phyloP scores from a whole-genome alignment of 805 yeast genomes.

The Barnettozyma salicaria region DNA sequence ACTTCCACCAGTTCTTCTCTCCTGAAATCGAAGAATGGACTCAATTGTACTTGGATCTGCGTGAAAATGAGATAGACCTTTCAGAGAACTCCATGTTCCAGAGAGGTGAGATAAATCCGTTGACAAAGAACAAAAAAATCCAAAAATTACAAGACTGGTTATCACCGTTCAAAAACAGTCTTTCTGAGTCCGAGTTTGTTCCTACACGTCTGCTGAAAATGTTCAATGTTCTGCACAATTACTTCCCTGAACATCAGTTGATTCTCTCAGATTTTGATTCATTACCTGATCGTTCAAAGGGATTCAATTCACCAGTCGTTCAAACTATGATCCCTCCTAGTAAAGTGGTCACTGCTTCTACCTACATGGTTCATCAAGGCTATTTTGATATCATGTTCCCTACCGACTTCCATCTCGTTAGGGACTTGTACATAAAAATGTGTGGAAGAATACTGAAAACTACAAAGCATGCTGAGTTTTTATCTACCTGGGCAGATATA shows the following conservation, averaged over 20 bases:
- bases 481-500: conserved; percentile 65
- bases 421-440: conserved; percentile 56
- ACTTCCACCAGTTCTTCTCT: conserved; percentile 65
- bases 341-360: conserved; percentile 59
- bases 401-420: conserved; percentile 61
- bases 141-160: conserved; percentile 41
- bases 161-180: conserved; percentile 59
- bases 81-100: conserved; percentile 2
- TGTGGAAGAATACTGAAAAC: conserved; percentile 53
- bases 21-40: conserved; percentile 57
- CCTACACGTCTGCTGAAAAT: conserved; percentile 73
- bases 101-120: conserved; percentile 45
- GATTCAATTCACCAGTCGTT: conserved; percentile 71
- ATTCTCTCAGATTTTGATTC: conserved; percentile 60
- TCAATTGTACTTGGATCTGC: conserved; percentile 45
- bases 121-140: conserved; percentile 41
- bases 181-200: conserved; percentile 65
- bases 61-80: conserved; percentile 10
- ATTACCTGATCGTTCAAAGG: conserved; percentile 41
- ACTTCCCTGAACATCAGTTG: conserved; percentile 74
- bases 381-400: conserved; percentile 84
- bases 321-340: conserved; percentile 61
- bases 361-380: conserved; percentile 82
- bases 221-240: conserved; percentile 51
- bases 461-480: conserved; percentile 56